Evolutionary conservation across 164 flowering plant genomes (phyloP).

Genomic region (Liquidambar formosana): DNA sequence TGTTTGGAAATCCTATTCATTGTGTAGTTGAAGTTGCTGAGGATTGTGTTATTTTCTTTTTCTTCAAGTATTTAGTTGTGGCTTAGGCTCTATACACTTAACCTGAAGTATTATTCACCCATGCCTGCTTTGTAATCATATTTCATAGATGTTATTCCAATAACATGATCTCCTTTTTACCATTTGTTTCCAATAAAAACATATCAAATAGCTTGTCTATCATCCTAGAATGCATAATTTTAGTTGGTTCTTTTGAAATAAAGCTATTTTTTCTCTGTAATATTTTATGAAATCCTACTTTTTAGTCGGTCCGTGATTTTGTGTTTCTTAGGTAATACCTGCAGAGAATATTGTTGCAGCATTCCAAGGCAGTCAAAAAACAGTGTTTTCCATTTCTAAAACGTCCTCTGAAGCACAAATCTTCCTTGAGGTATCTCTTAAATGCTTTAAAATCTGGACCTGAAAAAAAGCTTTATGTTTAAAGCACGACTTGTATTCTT

Average conservation of each 20-base stretch:
- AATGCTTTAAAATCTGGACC: not conserved
- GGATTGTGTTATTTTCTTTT: not conserved
- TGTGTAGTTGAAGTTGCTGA: too few species aligned
- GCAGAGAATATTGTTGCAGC: constrained; percentile 94
- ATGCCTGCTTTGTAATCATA: too few species aligned
- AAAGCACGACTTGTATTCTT: not conserved
- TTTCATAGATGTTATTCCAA: too few species aligned
- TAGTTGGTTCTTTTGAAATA: too few species aligned
- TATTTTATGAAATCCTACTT: not conserved
- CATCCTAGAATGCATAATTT: too few species aligned
- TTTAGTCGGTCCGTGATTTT: not conserved
- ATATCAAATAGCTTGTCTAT: too few species aligned
- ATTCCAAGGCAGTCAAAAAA: constrained; percentile 72
- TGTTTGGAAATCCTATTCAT: too few species aligned
- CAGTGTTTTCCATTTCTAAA: constrained; percentile 73
- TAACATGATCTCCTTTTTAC: too few species aligned
- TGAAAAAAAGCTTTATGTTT: not conserved
- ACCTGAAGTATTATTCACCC: too few species aligned
- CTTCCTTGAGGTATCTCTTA: constrained; percentile 66
- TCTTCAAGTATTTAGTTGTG: not conserved
- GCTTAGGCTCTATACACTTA: not conserved
- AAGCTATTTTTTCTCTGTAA: too few species aligned
- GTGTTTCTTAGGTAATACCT: constrained; percentile 65
- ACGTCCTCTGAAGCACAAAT: constrained; percentile 65
- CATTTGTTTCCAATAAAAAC: too few species aligned